Conservation (phyloP, 1,284 basidiomycete species). For the Schizophyllum commune region DNA sequence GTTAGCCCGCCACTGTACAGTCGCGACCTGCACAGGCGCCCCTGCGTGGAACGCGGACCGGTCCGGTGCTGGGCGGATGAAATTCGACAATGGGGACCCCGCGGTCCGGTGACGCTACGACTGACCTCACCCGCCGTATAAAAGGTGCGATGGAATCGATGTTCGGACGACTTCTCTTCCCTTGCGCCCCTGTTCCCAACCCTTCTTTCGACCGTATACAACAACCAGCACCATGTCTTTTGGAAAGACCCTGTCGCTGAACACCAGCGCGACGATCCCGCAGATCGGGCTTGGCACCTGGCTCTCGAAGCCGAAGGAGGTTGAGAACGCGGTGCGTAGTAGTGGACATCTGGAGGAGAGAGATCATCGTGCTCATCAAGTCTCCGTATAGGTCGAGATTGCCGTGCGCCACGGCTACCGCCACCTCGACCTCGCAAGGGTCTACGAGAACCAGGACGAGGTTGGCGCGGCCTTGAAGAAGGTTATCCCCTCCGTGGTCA, state of each 20-base stretch:
- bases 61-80: not conserved
- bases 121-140: not conserved
- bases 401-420: slow-evolving; percentile 71
- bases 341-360: not conserved
- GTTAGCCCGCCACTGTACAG: not conserved
- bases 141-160: not conserved
- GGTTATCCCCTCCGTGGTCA: slow-evolving; percentile 70
- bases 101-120: not conserved
- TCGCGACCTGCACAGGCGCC: not conserved
- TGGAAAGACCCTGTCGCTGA: slow-evolving; percentile 45
- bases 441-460: slow-evolving; percentile 73
- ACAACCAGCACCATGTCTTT: slow-evolving; percentile 47
- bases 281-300: slow-evolving; percentile 82
- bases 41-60: not conserved
- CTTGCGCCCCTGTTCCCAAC: not conserved
- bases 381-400: slow-evolving; percentile 48
- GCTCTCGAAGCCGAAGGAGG: slow-evolving; percentile 71
- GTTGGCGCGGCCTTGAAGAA: slow-evolving; percentile 68
- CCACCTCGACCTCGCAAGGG: slow-evolving; percentile 73
- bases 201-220: not conserved
- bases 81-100: not conserved
- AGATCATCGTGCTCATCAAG: slow-evolving; percentile 3
- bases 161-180: not conserved
- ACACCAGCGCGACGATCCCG: slow-evolving; percentile 46
- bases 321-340: slow-evolving; percentile 58